Conservation (phyloP, 106 monocot species). For the Phalaenopsis equestris region DNA sequence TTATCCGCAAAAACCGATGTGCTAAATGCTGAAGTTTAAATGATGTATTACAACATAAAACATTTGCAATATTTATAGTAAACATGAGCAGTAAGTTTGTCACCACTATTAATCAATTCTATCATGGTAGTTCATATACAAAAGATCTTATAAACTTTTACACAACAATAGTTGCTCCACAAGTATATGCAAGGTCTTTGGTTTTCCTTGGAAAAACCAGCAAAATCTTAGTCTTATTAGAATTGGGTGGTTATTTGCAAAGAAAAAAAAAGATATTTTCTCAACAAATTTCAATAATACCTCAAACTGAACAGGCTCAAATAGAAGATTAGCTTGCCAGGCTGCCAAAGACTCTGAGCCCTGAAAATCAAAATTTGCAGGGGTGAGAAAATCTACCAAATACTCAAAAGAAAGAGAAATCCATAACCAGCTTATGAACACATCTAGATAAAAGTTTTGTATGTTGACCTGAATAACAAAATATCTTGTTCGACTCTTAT, state of each 20-base stretch:
- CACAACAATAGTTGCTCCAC: too few relatives aligned
- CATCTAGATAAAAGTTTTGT: not conserved
- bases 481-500: conserved; percentile 48
- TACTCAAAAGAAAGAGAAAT: not conserved
- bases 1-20: not conserved
- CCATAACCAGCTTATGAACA: not conserved
- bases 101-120: not conserved
- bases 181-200: too few relatives aligned
- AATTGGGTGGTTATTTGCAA: not conserved
- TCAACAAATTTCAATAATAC: conserved; percentile 17
- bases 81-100: not conserved
- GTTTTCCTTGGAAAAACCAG: too few relatives aligned
- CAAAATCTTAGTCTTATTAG: not conserved
- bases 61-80: too few relatives aligned
- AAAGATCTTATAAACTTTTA: too few relatives aligned
- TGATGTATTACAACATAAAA: not conserved
- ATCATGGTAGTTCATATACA: too few relatives aligned
- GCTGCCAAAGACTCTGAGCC: conserved; percentile 85
- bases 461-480: conserved; percentile 83
- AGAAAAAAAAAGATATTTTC: not conserved
- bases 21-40: not conserved
- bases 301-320: conserved; percentile 91
- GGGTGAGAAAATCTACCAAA: not conserved
- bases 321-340: conserved; percentile 96
- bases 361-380: conserved; percentile 21